Evolutionary conservation across 768 basidiomycete genomes (phyloP), one percentile per base, ranked within the genome.

Genomic region (Tricholoma sp.): DNA sequence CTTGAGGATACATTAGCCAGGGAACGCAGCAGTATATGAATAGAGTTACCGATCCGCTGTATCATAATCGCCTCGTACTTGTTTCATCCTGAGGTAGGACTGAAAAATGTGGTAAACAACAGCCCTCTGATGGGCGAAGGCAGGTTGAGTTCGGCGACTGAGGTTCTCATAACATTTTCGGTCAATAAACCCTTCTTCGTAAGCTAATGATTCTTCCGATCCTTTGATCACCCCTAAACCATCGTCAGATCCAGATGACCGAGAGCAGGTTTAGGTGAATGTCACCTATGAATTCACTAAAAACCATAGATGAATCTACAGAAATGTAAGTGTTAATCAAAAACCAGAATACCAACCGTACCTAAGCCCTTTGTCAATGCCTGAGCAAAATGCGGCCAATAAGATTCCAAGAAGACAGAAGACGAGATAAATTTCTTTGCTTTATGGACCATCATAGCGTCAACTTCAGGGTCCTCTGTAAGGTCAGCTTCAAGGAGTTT

Each of bases 281-380:
- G 72, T n/a, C 54, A 81, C 86, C 86, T 57, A 89, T 76, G 24
- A 89, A 69, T 63, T 89, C 85, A 34, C 79, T 81, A 63, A 80
- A 89, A 0, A 86, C 84, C 4, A 84, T 69, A 12, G 79, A 73
- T 0, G 86, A 76, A 65, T 85, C 88, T 89, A 52, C 32, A 50
- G 12, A 12, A 18, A 35, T 6, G 29, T 50, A 19, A 19, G 49
- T 21, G 55, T 1, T 9, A 45, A 18, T 11, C 18, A 51, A 18
- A 12, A 34, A 2, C 10, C 11, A 11, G 11, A 11, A 45, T 45
- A 22, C 11, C 21, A 4, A 6, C 43, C 10, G 3, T 45, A 45
- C 43, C 43, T 45, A 45, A 45, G 8, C 43, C 43, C 43, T 45
- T 45, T 11, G 18, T 45, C 43, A 45, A 12, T 5, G 18, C 22